Evolutionary conservation across 129 eudicot genomes (phyloP).

Genomic region (Helianthus tuberosus): DNA sequence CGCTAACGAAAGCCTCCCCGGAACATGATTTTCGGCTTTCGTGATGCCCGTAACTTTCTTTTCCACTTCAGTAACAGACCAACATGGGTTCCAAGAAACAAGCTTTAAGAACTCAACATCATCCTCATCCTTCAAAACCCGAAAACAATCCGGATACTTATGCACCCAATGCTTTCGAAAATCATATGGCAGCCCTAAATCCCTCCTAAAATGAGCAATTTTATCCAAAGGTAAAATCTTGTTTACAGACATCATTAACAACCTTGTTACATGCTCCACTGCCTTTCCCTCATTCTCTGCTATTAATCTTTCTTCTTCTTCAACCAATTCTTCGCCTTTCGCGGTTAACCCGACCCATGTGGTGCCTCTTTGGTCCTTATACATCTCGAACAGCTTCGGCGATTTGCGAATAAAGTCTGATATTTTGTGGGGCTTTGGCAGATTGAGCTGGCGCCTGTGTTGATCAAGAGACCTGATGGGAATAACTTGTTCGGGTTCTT

Average conservation of each 20-base stretch:
- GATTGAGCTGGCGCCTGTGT: constrained; percentile 63
- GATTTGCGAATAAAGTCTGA: constrained; percentile 77
- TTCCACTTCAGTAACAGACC: constrained; percentile 81
- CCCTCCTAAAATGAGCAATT: constrained; percentile 91
- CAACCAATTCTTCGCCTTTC: constrained; percentile 66
- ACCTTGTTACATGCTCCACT: constrained; percentile 66
- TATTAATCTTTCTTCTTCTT: constrained; percentile 68
- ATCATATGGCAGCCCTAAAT: constrained; percentile 81
- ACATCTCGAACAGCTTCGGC: constrained; percentile 80
- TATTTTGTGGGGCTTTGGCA: constrained; percentile 87
- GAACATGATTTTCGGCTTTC: constrained; percentile 46
- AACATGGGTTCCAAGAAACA: constrained; percentile 74
- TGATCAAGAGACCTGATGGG: constrained; percentile 67
- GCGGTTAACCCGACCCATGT: constrained; percentile 84
- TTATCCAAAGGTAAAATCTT: constrained; percentile 48
- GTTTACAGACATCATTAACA: constrained; percentile 84
- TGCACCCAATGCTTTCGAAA: constrained; percentile 75
- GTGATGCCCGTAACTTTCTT: constrained; percentile 51
- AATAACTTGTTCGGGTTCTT: constrained; percentile 66
- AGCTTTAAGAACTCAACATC: constrained; percentile 86
- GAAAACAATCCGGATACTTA: constrained; percentile 38
- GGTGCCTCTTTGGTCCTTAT: constrained; percentile 63
- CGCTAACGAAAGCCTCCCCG: constrained; percentile 65
- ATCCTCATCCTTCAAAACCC: constrained; percentile 61
- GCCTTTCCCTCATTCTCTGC: constrained; percentile 52